Conservation (phyloP, 352 stramenopile species). For the Blastocystis sp. region DNA sequence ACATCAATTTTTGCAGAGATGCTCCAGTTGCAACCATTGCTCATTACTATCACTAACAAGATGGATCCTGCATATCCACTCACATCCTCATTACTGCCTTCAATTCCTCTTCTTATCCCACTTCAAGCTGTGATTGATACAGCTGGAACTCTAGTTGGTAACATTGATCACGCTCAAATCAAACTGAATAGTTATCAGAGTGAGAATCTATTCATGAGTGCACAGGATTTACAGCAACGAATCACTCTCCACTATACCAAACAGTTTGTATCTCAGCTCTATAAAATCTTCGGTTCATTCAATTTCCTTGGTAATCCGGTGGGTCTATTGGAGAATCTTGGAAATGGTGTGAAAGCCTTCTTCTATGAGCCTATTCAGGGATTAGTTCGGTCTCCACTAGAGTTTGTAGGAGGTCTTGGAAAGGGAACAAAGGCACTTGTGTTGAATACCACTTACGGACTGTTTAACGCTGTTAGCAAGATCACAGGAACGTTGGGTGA, state of each 20-base stretch:
- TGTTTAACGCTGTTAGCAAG: conserved; percentile 83
- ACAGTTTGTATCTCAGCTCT: conserved; percentile 30
- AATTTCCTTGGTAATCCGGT: conserved; percentile 81
- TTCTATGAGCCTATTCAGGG: conserved; percentile 82
- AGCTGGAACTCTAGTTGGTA: background rate
- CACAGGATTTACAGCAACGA: background rate
- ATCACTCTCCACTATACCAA: conserved; percentile 32
- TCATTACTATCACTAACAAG: conserved; percentile 42
- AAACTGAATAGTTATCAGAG: background rate
- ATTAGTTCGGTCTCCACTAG: conserved; percentile 76
- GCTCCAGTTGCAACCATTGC: conserved; percentile 2
- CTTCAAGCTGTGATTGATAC: conserved; percentile 46
- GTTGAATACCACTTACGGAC: conserved; percentile 81
- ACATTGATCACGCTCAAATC: conserved; percentile 43
- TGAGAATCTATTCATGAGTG: conserved; percentile 19
- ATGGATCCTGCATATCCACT: conserved; percentile 48
- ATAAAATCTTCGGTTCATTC: conserved; percentile 67
- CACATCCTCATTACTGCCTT: conserved; percentile 1
- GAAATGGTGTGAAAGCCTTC: conserved; percentile 78
- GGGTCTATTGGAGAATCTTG: conserved; percentile 77
- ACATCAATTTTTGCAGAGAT: conserved; percentile 13
- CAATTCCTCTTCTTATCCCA: conserved; percentile 14
- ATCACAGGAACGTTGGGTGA: conserved; percentile 82
- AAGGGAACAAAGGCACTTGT: conserved; percentile 79
- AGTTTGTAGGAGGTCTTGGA: conserved; percentile 79